A percentile compares a stretch with the other conserved stretches of the same genome.
Conservation (phyloP, 129 eudicot species). For the Chrysanthemum lavandulifolium region DNA sequence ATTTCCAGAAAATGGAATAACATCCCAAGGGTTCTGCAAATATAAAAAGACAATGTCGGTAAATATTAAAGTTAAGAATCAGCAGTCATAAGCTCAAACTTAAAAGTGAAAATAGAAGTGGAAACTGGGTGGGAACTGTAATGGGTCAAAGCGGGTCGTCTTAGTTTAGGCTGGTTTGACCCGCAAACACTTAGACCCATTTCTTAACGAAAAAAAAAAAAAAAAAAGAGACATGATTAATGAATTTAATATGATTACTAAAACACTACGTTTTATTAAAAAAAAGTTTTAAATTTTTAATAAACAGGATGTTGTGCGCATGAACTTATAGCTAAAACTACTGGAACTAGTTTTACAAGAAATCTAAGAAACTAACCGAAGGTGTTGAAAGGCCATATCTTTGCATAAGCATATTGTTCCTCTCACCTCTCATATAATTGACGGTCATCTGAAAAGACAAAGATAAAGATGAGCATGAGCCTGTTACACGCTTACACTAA, state of each 20-base stretch:
- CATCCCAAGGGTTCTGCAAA: slow-evolving; percentile 99
- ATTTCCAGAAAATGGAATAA: slow-evolving; percentile 75
- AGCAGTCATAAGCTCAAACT: background rate
- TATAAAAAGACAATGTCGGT: slow-evolving; percentile 8
- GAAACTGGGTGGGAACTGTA: too few relatives aligned
- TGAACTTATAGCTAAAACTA: background rate
- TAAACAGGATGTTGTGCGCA: too few relatives aligned
- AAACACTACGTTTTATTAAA: too few relatives aligned
- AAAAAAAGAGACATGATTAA: too few relatives aligned
- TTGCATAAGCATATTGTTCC: slow-evolving; percentile 77
- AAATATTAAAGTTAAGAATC: background rate
- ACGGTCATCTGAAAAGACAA: slow-evolving; percentile 75
- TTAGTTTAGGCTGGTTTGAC: too few relatives aligned
- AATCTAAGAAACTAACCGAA: slow-evolving; percentile 44
- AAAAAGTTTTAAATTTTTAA: too few relatives aligned
- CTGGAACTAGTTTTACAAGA: slow-evolving; percentile 3
- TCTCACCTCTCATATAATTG: slow-evolving; percentile 69
- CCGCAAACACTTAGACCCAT: too few relatives aligned
- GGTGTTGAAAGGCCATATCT: slow-evolving; percentile 96
- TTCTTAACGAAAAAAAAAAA: too few relatives aligned
- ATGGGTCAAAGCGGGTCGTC: too few relatives aligned
- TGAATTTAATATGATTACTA: too few relatives aligned
- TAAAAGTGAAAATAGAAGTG: background rate
- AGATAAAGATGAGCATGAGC: slow-evolving; percentile 1
- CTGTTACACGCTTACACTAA: background rate